phyloP scores from a whole-genome alignment of 1,284 basidiomycete genomes.

The Heliocybe sulcata region DNA sequence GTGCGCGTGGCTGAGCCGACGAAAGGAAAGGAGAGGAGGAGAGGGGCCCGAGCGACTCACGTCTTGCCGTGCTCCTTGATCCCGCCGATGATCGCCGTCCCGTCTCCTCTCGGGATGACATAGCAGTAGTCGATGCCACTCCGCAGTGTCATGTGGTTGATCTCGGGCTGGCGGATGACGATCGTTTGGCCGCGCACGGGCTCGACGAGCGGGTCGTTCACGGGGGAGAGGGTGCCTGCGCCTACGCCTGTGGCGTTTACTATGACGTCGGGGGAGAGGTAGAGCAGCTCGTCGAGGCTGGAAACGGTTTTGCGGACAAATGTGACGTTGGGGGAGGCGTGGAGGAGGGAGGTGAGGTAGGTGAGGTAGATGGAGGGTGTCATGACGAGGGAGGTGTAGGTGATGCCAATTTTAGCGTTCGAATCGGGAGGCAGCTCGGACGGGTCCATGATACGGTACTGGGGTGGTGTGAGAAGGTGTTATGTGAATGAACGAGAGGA shows the following conservation, averaged over 20 bases:
- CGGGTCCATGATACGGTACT: constrained; percentile 1
- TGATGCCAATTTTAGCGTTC: constrained; percentile 1
- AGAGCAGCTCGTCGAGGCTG: neutral
- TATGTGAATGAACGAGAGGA: neutral
- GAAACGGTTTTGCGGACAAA: neutral
- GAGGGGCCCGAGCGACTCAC: neutral
- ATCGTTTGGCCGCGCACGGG: constrained; percentile 1
- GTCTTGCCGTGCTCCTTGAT: constrained; percentile 2
- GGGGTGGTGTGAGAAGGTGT: neutral
- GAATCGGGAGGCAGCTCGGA: neutral
- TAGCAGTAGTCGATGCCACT: constrained; percentile 2
- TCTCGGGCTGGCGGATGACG: neutral
- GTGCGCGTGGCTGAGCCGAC: neutral
- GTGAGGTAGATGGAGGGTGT: neutral
- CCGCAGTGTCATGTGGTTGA: neutral
- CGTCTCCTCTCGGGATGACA: constrained; percentile 1
- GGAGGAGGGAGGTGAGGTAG: neutral
- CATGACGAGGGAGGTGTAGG: neutral
- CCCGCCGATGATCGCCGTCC: constrained; percentile 1
- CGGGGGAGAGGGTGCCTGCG: neutral
- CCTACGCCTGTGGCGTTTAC: constrained; percentile 2
- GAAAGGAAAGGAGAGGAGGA: neutral
- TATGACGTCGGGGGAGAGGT: neutral
- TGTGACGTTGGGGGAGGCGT: neutral
- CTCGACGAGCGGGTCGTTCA: neutral